These are phyloP conservation scores for Malus fusca DNA, from an alignment of 306 rosid genomes.

Conservation along the genomic window DNA sequence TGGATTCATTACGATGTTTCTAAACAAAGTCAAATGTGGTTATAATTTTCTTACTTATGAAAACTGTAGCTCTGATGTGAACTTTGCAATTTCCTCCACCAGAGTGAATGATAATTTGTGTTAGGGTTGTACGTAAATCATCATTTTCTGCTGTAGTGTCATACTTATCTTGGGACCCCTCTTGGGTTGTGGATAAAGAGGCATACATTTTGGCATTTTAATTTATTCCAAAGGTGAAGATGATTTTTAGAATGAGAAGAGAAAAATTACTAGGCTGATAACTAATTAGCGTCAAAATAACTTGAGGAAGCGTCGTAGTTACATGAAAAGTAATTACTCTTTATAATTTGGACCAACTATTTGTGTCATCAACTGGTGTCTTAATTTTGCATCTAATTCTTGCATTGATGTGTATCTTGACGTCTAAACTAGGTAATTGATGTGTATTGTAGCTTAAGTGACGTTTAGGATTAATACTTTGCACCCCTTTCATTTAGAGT, in stretches of 20 bases:
- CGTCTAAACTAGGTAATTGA: no score
- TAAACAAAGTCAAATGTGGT: conserved; percentile 39
- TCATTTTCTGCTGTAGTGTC: not conserved
- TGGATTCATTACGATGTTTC: conserved; percentile 52
- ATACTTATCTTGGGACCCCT: conserved; percentile 11
- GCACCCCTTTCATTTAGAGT: not conserved
- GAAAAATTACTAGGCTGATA: no score
- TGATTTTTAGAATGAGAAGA: not conserved
- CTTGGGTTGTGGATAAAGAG: conserved; percentile 23
- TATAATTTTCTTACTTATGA: conserved; percentile 6
- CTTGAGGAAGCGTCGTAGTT: no score
- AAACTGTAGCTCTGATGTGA: conserved; percentile 44
- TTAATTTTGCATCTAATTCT: not conserved
- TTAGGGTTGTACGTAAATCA: conserved; percentile 14
- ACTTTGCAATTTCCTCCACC: conserved; percentile 32
- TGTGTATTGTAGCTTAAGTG: not conserved
- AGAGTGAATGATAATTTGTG: conserved; percentile 25
- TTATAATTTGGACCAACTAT: not conserved
- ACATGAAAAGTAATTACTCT: no score
- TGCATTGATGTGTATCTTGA: no score
- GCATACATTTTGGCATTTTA: conserved; percentile 1
- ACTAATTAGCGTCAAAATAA: no score
- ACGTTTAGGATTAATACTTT: not conserved
- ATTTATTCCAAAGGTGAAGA: conserved; percentile 16
- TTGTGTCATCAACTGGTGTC: not conserved